Evolutionary conservation across 805 yeast species (phyloP), one percentile per base, ranked within the genome.

Genomic region (Vanderwaltozyma polyspora): DNA sequence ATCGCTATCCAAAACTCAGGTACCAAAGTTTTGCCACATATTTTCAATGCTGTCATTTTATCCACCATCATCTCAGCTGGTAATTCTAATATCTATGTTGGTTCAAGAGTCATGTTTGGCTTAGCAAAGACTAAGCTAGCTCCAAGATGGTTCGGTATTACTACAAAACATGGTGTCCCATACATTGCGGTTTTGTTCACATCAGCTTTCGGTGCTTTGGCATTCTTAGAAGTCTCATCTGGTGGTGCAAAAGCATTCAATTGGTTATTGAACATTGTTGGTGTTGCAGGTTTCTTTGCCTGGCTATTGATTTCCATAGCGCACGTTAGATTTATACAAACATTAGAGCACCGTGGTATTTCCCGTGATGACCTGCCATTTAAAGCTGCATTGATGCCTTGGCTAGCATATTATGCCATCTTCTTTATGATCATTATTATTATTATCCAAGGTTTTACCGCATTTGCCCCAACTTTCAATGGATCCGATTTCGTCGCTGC

Each of bases 211-310:
- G 89, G 87, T 31, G 62, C 73, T 17, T 58, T 80, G 37, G 84
- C 76, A 3, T 78, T 70, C 62, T 58, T 80, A 59, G 65, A 62
- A 30, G 72, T 72, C 14, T 67, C 78, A 5, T 54, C 60, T 15
- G 62, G 68, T 37, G 80, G 80, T 37, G 51, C 54, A 27, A 64
- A 68, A 3, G 86, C 76, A 21, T 80, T 80, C 61, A 62, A 69
- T 49, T 80, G 87, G 87, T 64, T 80, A 39, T 60, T 79, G 44
- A 79, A 78, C 55, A 78, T 80, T 46, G 71, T 83, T n/a, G 81
- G 82, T 19, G 78, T 79, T 32, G 77, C 86, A 9, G 87, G 87
- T 39, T 66, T 79, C 44, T 75, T 79, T 45, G 68, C 82, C 13
- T 78, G 87, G 87, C 68, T 74, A 32, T 70, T 74, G 52, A 78